Base-by-base conservation (phyloP, 495 filamentous ascomycete species). In the Trypethelium eluteriae region DNA sequence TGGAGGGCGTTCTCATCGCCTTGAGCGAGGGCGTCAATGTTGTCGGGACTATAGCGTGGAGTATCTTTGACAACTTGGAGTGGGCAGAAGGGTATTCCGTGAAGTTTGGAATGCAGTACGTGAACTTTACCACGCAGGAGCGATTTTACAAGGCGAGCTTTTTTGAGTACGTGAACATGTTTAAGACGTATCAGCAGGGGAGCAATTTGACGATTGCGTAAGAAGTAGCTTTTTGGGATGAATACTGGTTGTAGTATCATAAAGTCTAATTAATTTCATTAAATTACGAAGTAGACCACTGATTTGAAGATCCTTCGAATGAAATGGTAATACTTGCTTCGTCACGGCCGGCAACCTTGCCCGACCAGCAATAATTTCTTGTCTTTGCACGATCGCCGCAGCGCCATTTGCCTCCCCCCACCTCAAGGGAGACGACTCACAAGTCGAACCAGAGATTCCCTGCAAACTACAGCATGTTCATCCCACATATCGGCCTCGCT, bases 61-160 rank as follows among this genome's bases (percentile, higher is more conserved):
- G 69, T 46, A 74, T 75, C n/a, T 72, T 72, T 38, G 74, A 76
- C 59, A 76, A 76, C 49, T 65, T 76, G 39, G 74, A 76, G 62
- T 70, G 69, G 67, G 46, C 62, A 16, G 47, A 56, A 14, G 64
- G 50, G 3, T 66, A 62, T 34, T 39, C 46, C 0, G 65, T 66
- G 6, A 64, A 68, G 34, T 69, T 70, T 41, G 70, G 70, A 2
- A 69, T 74, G 68, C 68, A 76, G 69, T 76, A 76, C 56, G 75
- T 76, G 35, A 76, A 76, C 64, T 68, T 76, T 38, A 71, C 69
- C 18, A 74, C 74, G 38, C 74, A 73, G 62, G 67, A 74, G 62
- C 68, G 73, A n/a, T 71, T 70, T 62, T 76, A 74, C 72, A 76
- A 76, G 63, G 70, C 70, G 35, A 74, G 71, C 67, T 74, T 74